Evolutionary conservation across 257 asterid species (phyloP), one percentile per base, ranked within the genome.

Genomic region (Penstemon eatonii): DNA sequence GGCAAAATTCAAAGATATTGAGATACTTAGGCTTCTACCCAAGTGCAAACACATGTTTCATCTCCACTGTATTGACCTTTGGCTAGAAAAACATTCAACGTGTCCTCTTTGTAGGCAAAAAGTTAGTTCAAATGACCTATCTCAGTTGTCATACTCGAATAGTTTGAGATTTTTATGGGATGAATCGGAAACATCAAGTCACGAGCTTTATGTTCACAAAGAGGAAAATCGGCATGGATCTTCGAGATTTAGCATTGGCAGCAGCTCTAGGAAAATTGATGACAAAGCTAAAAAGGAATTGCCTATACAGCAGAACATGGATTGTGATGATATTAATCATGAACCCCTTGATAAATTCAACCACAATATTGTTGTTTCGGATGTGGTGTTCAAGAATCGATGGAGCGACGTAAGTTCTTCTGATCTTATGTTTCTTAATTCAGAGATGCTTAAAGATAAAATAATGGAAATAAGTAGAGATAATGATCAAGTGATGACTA

Each of bases 391-490:
- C 7, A 83, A 79, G 77, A 78, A 68, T 39, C 85, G 93, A 5
- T 86, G 96, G 96, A 88, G 96, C 70, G 70, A 78, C 70, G 85
- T 86, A 2, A 82, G 80, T 54, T 82, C 89, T 25, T 86, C 96
- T 3, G 96, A 88, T 46, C 78, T 88, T 56, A 51, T 81, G 86
- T 77, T 81, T 8, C 83, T 86, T 36, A 84, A 78, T 33, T 82
- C 85, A 0, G 82, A 82, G 76, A 78, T 88, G 87, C 73, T 87
- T 0, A 61, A 56, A 15, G 85, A 76, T 13, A 10, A 60, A 46
- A 25, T 40, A 4, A 10, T 3, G 40, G 80, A 50, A 60, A 44
- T 25, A 25, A 25, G 33, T 25, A 25, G 33, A 25, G 33, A 37
- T 49, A 70, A 40, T 7, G 52, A 44, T 39, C 40, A 70, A 53